Evolutionary conservation across 805 yeast genomes (phyloP).

Genomic region (Pichia heedii): DNA sequence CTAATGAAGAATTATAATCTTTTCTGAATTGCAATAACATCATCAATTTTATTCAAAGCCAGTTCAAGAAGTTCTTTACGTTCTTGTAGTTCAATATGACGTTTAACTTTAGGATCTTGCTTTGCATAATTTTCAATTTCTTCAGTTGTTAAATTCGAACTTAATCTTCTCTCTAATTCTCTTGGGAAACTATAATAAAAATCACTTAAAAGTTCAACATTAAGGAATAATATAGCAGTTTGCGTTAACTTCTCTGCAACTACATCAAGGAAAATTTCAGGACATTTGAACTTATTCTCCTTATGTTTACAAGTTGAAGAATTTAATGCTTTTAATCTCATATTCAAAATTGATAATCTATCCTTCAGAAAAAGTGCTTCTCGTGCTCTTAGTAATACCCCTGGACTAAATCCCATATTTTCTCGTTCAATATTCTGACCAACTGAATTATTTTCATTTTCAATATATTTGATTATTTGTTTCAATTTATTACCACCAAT

Average conservation of each 20-base stretch:
- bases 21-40: constrained; percentile 61
- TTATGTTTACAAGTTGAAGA: constrained; percentile 69
- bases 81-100: constrained; percentile 89
- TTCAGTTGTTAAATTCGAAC: constrained; percentile 53
- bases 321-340: constrained; percentile 70
- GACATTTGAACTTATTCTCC: constrained; percentile 82
- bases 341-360: constrained; percentile 55
- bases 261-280: constrained; percentile 87
- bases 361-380: constrained; percentile 76
- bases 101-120: constrained; percentile 84
- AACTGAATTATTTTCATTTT: constrained; percentile 32
- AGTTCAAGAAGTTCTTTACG: constrained; percentile 80
- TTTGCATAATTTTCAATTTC: constrained; percentile 86
- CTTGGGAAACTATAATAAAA: constrained; percentile 95
- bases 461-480: constrained; percentile 72
- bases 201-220: constrained; percentile 89
- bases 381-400: constrained; percentile 66
- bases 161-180: constrained; percentile 73
- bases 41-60: constrained; percentile 79
- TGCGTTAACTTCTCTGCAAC: constrained; percentile 87
- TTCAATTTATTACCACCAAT: constrained; percentile 79
- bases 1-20: constrained; percentile 9
- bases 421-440: constrained; percentile 46
- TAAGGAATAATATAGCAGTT: constrained; percentile 85
- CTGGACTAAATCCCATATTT: constrained; percentile 76